phyloP scores from a whole-genome alignment of 768 basidiomycete genomes.

The Leucosporidium creatinivorum region DNA sequence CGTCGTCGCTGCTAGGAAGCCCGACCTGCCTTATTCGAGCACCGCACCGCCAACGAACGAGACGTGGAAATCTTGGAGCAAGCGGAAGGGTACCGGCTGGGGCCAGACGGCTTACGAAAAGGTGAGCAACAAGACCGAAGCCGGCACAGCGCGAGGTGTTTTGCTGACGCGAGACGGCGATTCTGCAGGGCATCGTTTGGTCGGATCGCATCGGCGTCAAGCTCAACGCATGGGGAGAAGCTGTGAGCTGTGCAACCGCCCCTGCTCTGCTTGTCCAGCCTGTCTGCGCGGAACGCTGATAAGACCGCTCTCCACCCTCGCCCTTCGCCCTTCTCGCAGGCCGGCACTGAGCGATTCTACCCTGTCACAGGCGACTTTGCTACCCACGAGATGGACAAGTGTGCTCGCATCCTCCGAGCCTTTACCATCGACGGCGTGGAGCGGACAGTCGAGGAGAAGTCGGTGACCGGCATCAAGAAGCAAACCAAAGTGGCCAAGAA shows the following conservation, averaged over 20 bases:
- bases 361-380: slow-evolving; percentile 15
- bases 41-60: neutral
- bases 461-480: slow-evolving; percentile 15
- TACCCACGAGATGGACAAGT: slow-evolving; percentile 34
- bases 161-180: too few species aligned
- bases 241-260: neutral
- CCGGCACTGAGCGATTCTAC: slow-evolving; percentile 25
- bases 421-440: slow-evolving; percentile 32
- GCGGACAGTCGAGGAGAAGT: slow-evolving; percentile 1
- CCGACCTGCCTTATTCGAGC: neutral
- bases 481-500: slow-evolving; percentile 31
- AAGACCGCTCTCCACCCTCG: neutral
- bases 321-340: neutral
- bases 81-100: neutral
- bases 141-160: too few species aligned
- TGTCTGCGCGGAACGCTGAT: neutral
- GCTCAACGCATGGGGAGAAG: slow-evolving; percentile 9
- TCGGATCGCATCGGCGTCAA: slow-evolving; percentile 15
- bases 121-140: too few species aligned
- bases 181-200: slow-evolving; percentile 13
- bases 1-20: neutral
- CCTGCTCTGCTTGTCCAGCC: neutral
- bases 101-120: neutral
- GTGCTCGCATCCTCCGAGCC: slow-evolving; percentile 34
- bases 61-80: neutral